A percentile compares a stretch with the other conserved stretches of the same genome.
phyloP scores from a whole-genome alignment of 2,329 filamentous ascomycete genomes.

The Diplodia seriata region DNA sequence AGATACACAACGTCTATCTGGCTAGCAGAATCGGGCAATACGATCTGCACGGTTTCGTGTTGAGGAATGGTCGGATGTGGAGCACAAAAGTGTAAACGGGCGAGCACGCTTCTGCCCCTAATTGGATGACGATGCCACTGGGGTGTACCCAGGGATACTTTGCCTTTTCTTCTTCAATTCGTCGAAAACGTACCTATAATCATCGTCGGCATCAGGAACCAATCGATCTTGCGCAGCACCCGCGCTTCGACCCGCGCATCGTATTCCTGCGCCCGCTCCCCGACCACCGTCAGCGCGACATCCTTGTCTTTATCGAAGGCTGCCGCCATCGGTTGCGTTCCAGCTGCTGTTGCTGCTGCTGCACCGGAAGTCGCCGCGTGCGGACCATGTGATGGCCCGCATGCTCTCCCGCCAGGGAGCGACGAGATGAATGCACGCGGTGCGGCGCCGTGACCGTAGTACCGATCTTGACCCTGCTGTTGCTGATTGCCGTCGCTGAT shows the following conservation, averaged over 20 bases:
- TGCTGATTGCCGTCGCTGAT: neutral
- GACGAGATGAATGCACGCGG: neutral
- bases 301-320: slow-evolving; percentile 53
- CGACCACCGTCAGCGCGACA: slow-evolving; percentile 65
- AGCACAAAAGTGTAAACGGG: neutral
- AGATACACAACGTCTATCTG: slow-evolving; percentile 9
- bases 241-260: slow-evolving; percentile 63
- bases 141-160: neutral
- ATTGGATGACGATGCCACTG: neutral
- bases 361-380: neutral
- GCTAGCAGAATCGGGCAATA: slow-evolving; percentile 27
- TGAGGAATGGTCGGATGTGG: neutral
- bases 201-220: slow-evolving; percentile 73
- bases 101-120: neutral
- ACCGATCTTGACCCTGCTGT: neutral
- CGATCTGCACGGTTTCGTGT: slow-evolving; percentile 17
- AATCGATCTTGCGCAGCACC: slow-evolving; percentile 71
- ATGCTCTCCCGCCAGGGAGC: slow-evolving; percentile 41
- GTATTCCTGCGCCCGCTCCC: slow-evolving; percentile 61
- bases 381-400: neutral
- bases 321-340: too few species aligned
- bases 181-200: slow-evolving; percentile 43
- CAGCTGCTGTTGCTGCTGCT: neutral
- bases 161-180: neutral
- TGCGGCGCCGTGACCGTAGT: neutral